Evolutionary conservation across 768 basidiomycete species (phyloP).

Genomic region (Lentinula lateritia): DNA sequence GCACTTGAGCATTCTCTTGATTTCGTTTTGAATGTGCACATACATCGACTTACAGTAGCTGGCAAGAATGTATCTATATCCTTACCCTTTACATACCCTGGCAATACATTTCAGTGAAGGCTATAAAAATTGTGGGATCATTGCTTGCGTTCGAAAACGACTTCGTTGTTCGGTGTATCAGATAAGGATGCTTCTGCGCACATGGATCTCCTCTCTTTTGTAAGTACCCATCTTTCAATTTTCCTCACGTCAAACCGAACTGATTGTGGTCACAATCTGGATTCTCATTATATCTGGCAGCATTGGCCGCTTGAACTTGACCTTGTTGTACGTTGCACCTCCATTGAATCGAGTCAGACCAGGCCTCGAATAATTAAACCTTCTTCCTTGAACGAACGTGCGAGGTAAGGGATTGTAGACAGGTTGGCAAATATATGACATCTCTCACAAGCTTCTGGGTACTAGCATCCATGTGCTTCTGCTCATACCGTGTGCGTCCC

Average conservation of each 20-base stretch:
- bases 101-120: conserved; percentile 10
- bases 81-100: conserved; percentile 7
- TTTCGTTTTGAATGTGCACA: neutral
- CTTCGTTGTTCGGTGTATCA: too few species aligned
- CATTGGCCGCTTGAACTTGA: too few species aligned
- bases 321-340: too few species aligned
- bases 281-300: too few species aligned
- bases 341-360: too few species aligned
- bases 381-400: too few species aligned
- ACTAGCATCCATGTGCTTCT: neutral
- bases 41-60: neutral
- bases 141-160: neutral
- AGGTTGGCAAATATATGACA: neutral
- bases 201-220: neutral
- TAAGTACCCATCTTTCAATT: too few species aligned
- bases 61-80: conserved; percentile 6
- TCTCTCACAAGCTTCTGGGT: neutral
- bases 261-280: too few species aligned
- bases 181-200: neutral
- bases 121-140: neutral
- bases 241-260: too few species aligned
- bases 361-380: too few species aligned
- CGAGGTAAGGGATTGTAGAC: too few species aligned
- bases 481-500: neutral
- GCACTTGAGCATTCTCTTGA: neutral